Evolutionary conservation across 306 rosid species (phyloP), one percentile per base, ranked within the genome.

Genomic region (Alnus rubra): DNA sequence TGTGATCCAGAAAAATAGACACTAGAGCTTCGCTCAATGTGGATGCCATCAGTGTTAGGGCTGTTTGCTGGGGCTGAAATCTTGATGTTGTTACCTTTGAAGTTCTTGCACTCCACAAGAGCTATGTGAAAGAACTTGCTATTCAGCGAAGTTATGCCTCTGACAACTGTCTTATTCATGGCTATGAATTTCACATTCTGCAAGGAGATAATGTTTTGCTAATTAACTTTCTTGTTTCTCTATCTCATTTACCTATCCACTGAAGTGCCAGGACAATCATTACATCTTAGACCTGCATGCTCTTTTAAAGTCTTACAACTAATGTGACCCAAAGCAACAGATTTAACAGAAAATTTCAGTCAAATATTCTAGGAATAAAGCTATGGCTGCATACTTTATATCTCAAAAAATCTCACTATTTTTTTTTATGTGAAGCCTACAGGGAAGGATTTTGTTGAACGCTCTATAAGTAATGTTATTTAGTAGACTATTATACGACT

Each of bases 111-210:
- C 15, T 53, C 84, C 14, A 88, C 88, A 1, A 88, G 74, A 59
- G 88, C 87, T 55, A 88, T 74, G 83, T 85, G 91, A 76, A 88
- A 85, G 71, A 85, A 82, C 82, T 82, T 88, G 86, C 91, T 88
- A 56, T 88, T 78, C 74, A 82, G 53, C 13, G 88, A 85, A 50
- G 88, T 72, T 54, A 88, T 35, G 49, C 77, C 84, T 37, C 85
- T 80, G 31, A 88, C 80, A 3, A 85, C 75, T 0, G 91, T 82
- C 59, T 82, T 80, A 28, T 82, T 88, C 80, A 73, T 76, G 33
- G 67, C 84, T 63, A 82, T 73, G 76, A 88, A 88, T 81, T 85
- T 85, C 87, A 88, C 64, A 54, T 65, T 85, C 91, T 88, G 83
- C 35, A 63, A 47, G n/a, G 74, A 82, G 23, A 75, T 33, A 58